Evolutionary conservation across 306 rosid species (phyloP).

Genomic region (Astragalus glycyphyllos): DNA sequence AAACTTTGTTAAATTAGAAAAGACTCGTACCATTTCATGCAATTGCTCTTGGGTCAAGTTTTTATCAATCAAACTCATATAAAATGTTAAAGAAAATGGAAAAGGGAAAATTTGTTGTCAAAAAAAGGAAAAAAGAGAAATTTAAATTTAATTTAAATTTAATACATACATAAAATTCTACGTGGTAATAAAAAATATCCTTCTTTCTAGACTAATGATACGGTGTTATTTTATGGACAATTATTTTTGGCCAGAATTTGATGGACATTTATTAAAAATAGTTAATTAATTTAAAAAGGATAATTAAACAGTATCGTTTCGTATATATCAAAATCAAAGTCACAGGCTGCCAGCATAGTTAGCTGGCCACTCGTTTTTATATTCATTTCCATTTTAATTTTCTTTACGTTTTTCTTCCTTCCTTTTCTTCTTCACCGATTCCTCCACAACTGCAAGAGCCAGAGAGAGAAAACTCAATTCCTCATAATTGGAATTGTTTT

Average conservation of each 20-base stretch:
- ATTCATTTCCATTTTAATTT: constrained; percentile 27
- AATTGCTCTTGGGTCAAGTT: no score
- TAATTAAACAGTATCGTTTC: background rate
- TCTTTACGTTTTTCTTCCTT: constrained; percentile 11
- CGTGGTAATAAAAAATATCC: background rate
- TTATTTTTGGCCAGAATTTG: constrained; percentile 3
- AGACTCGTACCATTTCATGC: no score
- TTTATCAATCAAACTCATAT: no score
- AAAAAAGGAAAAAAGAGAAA: no score
- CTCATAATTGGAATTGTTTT: constrained; percentile 42
- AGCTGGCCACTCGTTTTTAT: constrained; percentile 84
- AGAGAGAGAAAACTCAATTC: constrained; percentile 35
- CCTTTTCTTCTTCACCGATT: constrained; percentile 47
- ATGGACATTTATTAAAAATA: no score
- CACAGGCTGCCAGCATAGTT: constrained; percentile 61
- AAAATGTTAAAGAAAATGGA: no score
- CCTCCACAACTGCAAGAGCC: constrained; percentile 47
- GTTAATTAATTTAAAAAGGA: background rate
- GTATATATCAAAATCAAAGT: constrained; percentile 42
- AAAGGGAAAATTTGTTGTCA: no score
- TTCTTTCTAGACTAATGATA: constrained; percentile 1
- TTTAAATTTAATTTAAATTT: no score
- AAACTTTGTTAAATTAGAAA: no score
- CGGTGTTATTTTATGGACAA: constrained; percentile 44
- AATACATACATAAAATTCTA: no score